Conservation (phyloP, 1,139 yeast species). For the Nakaseomyces sp. region DNA sequence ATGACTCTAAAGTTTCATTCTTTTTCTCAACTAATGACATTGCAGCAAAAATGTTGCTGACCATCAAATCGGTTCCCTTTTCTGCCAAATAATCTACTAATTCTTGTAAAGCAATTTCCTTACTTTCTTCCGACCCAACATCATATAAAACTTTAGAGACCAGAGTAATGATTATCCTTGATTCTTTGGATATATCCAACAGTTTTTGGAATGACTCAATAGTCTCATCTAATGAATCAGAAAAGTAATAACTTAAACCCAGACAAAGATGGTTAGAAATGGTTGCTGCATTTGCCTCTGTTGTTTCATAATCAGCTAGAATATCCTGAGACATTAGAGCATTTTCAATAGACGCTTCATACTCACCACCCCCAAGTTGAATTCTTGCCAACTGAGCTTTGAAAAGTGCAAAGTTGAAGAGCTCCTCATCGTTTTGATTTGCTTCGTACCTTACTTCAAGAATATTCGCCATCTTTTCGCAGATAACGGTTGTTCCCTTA, state of each 20-base stretch:
- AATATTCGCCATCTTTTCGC: constrained; percentile 39
- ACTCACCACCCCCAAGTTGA: constrained; percentile 50
- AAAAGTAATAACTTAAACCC: constrained; percentile 63
- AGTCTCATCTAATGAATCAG: constrained; percentile 52
- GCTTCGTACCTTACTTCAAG: constrained; percentile 55
- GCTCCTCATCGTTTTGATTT: constrained; percentile 40
- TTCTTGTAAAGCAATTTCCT: constrained; percentile 73
- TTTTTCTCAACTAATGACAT: constrained; percentile 55
- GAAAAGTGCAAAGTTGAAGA: constrained; percentile 47
- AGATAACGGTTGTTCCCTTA: constrained; percentile 43
- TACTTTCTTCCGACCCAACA: constrained; percentile 60
- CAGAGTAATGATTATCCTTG: constrained; percentile 57
- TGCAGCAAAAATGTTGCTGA: constrained; percentile 71
- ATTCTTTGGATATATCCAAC: constrained; percentile 45
- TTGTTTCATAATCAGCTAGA: constrained; percentile 34
- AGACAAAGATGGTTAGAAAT: constrained; percentile 59
- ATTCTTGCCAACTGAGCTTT: constrained; percentile 67
- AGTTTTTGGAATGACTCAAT: constrained; percentile 58
- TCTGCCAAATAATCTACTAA: constrained; percentile 52
- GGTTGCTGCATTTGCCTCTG: constrained; percentile 27
- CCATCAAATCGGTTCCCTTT: constrained; percentile 55
- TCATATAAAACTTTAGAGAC: constrained; percentile 76
- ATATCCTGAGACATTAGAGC: constrained; percentile 52
- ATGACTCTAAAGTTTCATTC: constrained; percentile 45
- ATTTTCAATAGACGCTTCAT: constrained; percentile 49